These are phyloP conservation scores for Geosmithia putterillii DNA, from an alignment of 2,329 filamentous ascomycete genomes.

Conservation along the genomic window DNA sequence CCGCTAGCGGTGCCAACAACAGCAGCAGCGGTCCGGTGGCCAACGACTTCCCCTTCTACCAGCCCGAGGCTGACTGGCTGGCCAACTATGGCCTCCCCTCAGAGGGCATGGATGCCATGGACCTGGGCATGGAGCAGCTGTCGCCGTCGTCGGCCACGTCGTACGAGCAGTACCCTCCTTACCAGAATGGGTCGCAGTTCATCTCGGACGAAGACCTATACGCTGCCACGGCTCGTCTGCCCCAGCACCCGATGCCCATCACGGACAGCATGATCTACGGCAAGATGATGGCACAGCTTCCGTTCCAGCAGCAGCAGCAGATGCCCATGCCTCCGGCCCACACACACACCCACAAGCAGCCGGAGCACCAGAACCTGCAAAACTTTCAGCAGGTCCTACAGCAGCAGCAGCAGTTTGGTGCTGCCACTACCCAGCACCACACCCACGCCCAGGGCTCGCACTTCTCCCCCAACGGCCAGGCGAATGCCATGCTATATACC, in stretches of 20 bases:
- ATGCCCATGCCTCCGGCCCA: conserved; percentile 13
- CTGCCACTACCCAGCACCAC: conserved; percentile 2
- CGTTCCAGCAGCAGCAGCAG: conserved; percentile 9
- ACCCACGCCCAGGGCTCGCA: conserved; percentile 27
- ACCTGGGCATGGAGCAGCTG: conserved; percentile 22
- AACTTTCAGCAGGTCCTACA: conserved; percentile 5
- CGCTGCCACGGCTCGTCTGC: conserved; percentile 42
- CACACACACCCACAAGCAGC: not conserved
- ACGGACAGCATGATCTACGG: conserved; percentile 23
- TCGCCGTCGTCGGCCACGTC: conserved; percentile 24
- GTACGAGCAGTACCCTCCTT: conserved; percentile 44
- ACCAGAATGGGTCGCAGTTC: conserved; percentile 50
- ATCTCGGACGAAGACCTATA: conserved; percentile 52
- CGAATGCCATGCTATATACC: conserved; percentile 57
- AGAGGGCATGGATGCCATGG: conserved; percentile 17
- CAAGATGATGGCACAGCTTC: conserved; percentile 30
- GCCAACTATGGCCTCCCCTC: conserved; percentile 16
- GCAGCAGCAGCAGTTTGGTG: conserved; percentile 10
- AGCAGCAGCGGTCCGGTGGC: too few species aligned
- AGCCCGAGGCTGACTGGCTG: conserved; percentile 32
- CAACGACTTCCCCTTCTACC: conserved; percentile 37
- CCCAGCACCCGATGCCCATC: conserved; percentile 33
- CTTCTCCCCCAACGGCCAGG: conserved; percentile 57
- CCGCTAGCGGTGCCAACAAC: not conserved
- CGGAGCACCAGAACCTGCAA: not conserved